Evolutionary conservation across 2,329 filamentous ascomycete genomes (phyloP).

Genomic region (Diaporthe citriasiana): DNA sequence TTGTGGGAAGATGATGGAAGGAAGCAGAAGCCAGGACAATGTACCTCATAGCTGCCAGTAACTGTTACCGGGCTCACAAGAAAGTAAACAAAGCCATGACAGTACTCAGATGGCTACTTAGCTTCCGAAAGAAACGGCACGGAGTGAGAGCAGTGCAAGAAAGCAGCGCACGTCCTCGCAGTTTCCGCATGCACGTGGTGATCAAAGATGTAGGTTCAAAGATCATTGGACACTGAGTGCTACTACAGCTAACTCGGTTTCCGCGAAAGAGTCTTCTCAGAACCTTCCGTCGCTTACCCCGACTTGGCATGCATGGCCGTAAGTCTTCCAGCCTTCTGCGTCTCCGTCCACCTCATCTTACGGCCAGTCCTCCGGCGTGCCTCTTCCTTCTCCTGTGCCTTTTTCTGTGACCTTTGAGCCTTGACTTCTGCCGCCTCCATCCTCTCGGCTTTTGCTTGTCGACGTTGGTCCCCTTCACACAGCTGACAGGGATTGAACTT

Average conservation of each 20-base stretch:
- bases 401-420: not conserved
- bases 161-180: no score
- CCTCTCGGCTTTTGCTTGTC: not conserved
- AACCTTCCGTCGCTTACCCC: not conserved
- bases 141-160: no score
- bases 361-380: not conserved
- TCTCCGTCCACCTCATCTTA: not conserved
- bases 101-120: no score
- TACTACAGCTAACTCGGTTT: no score
- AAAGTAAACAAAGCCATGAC: not conserved
- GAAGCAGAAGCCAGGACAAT: not conserved
- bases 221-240: not conserved
- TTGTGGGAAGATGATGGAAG: not conserved
- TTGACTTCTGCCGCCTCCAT: not conserved
- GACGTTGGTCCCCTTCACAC: not conserved
- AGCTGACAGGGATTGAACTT: conserved; percentile 1
- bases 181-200: fast-evolving
- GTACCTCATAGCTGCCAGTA: not conserved
- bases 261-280: not conserved
- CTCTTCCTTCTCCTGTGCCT: not conserved
- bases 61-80: fast-evolving
- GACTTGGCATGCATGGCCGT: not conserved
- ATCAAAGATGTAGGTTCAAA: no score
- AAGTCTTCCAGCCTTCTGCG: not conserved
- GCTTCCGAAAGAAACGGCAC: no score